Conservation (phyloP, 2,329 filamentous ascomycete species). For the Hymenoscyphus fructigenus region DNA sequence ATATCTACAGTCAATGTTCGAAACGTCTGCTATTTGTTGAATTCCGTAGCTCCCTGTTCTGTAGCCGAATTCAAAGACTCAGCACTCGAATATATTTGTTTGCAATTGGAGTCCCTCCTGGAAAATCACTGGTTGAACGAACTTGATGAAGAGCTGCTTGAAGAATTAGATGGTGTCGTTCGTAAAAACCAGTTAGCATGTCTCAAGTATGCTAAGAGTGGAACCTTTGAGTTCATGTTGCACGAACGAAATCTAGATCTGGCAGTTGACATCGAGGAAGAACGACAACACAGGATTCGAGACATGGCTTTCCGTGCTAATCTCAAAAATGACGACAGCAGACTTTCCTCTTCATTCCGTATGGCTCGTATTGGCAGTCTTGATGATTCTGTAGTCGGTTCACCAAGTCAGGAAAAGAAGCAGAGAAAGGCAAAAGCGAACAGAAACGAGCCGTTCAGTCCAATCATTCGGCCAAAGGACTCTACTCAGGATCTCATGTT, state of each 20-base stretch:
- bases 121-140: slow-evolving; percentile 86
- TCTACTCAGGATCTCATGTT: slow-evolving; percentile 82
- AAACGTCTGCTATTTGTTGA: slow-evolving; percentile 83
- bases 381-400: slow-evolving; percentile 55
- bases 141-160: slow-evolving; percentile 78
- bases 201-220: slow-evolving; percentile 75
- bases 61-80: slow-evolving; percentile 85
- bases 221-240: slow-evolving; percentile 64
- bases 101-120: slow-evolving; percentile 88
- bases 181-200: slow-evolving; percentile 78
- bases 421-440: slow-evolving; percentile 48
- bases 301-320: slow-evolving; percentile 69
- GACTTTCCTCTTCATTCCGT: slow-evolving; percentile 59
- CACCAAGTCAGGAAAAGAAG: slow-evolving; percentile 40
- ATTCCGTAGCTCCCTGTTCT: slow-evolving; percentile 80
- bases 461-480: slow-evolving; percentile 64
- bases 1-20: slow-evolving; percentile 64
- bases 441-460: slow-evolving; percentile 61
- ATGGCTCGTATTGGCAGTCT: slow-evolving; percentile 57
- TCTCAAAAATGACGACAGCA: slow-evolving; percentile 64
- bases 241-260: slow-evolving; percentile 48
- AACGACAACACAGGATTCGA: slow-evolving; percentile 67
- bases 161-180: slow-evolving; percentile 77
- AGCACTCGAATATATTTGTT: slow-evolving; percentile 84
- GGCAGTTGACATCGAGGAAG: slow-evolving; percentile 64